Evolutionary conservation across 1,284 basidiomycete genomes (phyloP).

Genomic region (Boletus holoroseus): DNA sequence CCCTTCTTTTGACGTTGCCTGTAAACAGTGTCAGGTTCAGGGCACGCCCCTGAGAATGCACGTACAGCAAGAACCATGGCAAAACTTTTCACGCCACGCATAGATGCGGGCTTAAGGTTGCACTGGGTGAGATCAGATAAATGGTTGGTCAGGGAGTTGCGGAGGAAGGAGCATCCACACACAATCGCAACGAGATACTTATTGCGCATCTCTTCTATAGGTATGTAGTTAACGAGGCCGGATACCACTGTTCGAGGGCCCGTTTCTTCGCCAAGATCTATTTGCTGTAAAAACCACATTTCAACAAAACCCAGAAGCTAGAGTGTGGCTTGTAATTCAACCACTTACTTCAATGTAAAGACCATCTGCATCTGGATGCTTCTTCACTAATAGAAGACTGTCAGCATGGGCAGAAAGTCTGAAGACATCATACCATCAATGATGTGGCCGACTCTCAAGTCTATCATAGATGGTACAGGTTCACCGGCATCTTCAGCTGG

Average conservation of each 20-base stretch:
- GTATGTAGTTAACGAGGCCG: constrained; percentile 91
- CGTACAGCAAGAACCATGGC: constrained; percentile 92
- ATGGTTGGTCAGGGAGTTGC: background rate
- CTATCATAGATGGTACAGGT: constrained; percentile 89
- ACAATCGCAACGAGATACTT: constrained; percentile 84
- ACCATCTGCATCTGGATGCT: constrained; percentile 91
- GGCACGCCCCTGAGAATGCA: constrained; percentile 2
- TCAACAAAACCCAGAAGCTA: background rate
- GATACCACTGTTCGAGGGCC: constrained; percentile 93
- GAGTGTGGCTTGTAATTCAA: background rate
- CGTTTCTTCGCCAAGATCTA: constrained; percentile 89
- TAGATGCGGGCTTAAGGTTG: constrained; percentile 91
- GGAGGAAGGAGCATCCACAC: constrained; percentile 28
- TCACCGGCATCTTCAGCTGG: constrained; percentile 63
- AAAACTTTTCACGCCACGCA: constrained; percentile 94
- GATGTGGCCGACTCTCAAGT: constrained; percentile 87
- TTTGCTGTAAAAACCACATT: constrained; percentile 54
- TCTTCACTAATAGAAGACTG: constrained; percentile 57
- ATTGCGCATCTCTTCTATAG: constrained; percentile 88
- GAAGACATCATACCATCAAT: constrained; percentile 65
- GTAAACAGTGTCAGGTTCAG: constrained; percentile 2
- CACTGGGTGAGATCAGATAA: constrained; percentile 45
- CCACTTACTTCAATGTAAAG: constrained; percentile 79
- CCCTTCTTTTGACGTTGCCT: constrained; percentile 86
- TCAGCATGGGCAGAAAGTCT: background rate